A percentile compares a stretch with the other conserved stretches of the same genome.
Evolutionary conservation across 2,329 filamentous ascomycete genomes (phyloP).

Genomic region (Colletotrichum kahawae): DNA sequence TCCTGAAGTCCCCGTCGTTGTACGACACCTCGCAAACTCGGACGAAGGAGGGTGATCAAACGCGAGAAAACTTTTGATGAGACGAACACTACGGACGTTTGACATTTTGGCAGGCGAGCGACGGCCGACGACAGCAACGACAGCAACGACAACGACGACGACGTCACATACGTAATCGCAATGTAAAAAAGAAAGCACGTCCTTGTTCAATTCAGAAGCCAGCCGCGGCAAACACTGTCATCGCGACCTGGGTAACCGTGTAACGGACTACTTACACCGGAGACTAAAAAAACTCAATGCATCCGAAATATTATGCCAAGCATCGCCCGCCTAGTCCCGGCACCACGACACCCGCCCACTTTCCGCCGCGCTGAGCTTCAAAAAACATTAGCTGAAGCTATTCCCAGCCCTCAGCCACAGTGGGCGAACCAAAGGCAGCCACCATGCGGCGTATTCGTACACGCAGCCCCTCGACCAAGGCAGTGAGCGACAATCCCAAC

Average conservation of each 20-base stretch:
- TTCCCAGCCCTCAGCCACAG: constrained; percentile 10
- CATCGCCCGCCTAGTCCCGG: background rate
- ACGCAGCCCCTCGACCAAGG: background rate
- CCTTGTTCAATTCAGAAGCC: background rate
- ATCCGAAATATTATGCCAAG: background rate
- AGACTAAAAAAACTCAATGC: background rate
- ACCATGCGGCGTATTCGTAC: background rate
- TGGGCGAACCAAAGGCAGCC: background rate
- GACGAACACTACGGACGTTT: background rate
- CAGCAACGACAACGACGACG: background rate
- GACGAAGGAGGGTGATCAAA: constrained; percentile 3
- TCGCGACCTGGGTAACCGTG: background rate
- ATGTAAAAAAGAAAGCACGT: background rate
- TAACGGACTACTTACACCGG: background rate
- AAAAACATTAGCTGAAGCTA: constrained; percentile 8
- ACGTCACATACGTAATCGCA: background rate
- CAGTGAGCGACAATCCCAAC: background rate
- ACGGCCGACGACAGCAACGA: background rate
- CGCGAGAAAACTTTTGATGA: background rate
- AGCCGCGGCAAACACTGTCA: background rate
- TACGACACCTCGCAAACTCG: background rate
- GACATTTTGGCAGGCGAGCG: background rate
- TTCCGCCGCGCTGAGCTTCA: background rate
- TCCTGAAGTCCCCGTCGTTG: background rate
- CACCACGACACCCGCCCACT: background rate